A percentile compares a stretch with the other conserved stretches of the same genome.
Conservation (phyloP, 257 asterid species). For the Ilex asprella region DNA sequence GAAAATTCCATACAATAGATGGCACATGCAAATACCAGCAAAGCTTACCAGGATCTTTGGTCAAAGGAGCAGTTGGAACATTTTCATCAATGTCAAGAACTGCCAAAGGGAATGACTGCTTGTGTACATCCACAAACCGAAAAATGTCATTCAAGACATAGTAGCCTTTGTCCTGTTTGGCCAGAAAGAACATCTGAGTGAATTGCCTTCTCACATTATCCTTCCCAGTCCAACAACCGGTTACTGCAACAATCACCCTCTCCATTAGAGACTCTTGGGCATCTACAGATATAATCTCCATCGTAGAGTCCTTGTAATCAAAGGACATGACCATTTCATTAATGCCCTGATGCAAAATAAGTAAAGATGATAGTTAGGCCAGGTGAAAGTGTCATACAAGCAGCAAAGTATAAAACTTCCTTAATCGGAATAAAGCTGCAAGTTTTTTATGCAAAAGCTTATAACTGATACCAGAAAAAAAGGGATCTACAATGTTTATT, state of each 20-base stretch:
- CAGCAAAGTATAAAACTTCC: neutral
- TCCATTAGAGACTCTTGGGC: slow-evolving; percentile 40
- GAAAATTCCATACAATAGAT: neutral
- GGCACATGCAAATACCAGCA: neutral
- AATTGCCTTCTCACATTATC: slow-evolving; percentile 28
- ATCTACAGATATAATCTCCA: slow-evolving; percentile 24
- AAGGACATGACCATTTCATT: slow-evolving; percentile 46
- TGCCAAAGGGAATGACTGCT: slow-evolving; percentile 1
- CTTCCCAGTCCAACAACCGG: slow-evolving; percentile 28
- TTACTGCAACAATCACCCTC: slow-evolving; percentile 43
- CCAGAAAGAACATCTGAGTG: slow-evolving; percentile 56
- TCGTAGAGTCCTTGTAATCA: slow-evolving; percentile 26
- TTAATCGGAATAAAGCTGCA: neutral
- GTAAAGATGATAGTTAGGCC: neutral
- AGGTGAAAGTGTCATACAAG: neutral
- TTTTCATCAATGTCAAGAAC: slow-evolving; percentile 2
- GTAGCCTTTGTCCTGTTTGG: slow-evolving; percentile 42
- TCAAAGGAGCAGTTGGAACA: slow-evolving; percentile 7
- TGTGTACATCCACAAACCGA: slow-evolving; percentile 16
- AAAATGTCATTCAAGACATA: slow-evolving; percentile 60
- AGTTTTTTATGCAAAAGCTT: neutral
- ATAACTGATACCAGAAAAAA: neutral
- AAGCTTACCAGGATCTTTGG: slow-evolving; percentile 20
- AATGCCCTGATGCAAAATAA: slow-evolving; percentile 40
- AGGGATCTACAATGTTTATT: too few relatives aligned